A percentile compares a stretch with the other conserved stretches of the same genome.
These are phyloP conservation scores for Ramularia endophylla DNA, from an alignment of 2,329 filamentous ascomycete genomes.

Conservation along the genomic window DNA sequence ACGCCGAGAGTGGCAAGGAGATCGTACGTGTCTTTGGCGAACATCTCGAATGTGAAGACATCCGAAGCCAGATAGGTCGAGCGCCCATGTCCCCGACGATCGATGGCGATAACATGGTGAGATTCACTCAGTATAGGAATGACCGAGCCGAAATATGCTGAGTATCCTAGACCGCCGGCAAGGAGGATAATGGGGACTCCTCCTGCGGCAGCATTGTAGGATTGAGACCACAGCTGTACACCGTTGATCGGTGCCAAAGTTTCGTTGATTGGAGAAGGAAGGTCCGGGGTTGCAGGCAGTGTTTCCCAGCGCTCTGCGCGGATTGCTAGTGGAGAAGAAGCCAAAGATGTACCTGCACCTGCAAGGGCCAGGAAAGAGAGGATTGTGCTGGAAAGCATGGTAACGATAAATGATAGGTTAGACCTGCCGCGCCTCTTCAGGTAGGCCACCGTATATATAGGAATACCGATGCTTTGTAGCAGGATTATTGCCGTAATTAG, in stretches of 20 bases:
- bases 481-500: too few species aligned
- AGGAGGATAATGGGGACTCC: constrained; percentile 35
- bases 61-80: constrained; percentile 34
- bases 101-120: constrained; percentile 37
- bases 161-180: constrained; percentile 40
- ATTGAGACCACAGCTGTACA: constrained; percentile 38
- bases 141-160: constrained; percentile 37
- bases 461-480: too few species aligned
- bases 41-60: constrained; percentile 36
- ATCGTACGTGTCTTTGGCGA: constrained; percentile 33
- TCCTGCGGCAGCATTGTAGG: constrained; percentile 35
- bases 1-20: constrained; percentile 31
- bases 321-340: background rate
- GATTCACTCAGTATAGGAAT: constrained; percentile 32
- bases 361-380: background rate
- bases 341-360: constrained; percentile 4
- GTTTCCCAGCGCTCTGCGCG: constrained; percentile 17
- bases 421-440: too few species aligned
- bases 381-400: too few species aligned
- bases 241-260: constrained; percentile 33
- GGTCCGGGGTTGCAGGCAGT: constrained; percentile 35
- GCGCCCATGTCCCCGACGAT: constrained; percentile 40
- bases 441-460: too few species aligned
- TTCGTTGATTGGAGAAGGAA: constrained; percentile 35
- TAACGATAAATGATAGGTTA: too few species aligned